Conservation (phyloP, 2,329 filamentous ascomycete genomes). For the Aureobasidium pullulans region DNA sequence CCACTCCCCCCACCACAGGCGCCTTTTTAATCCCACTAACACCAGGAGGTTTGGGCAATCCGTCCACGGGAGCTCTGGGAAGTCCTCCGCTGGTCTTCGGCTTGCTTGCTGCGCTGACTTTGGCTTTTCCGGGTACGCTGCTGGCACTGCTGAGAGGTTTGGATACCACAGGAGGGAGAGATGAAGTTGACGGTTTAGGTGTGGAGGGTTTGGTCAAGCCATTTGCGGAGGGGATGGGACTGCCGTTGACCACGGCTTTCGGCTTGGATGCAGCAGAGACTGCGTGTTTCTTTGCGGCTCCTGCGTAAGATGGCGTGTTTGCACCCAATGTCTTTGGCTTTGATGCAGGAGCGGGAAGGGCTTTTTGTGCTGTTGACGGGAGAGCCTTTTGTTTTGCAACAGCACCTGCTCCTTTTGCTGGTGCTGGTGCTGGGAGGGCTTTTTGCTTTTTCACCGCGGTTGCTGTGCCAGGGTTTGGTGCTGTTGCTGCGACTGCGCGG, state of each 20-base stretch:
- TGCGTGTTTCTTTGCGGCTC: not conserved
- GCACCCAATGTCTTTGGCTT: conserved; percentile 15
- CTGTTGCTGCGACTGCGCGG: conserved; percentile 24
- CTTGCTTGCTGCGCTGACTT: conserved; percentile 18
- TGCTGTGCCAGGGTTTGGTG: conserved; percentile 23
- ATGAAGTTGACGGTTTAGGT: not conserved
- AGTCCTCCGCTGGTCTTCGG: conserved; percentile 12
- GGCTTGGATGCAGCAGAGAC: not conserved
- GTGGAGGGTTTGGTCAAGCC: not conserved
- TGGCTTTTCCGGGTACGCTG: conserved; percentile 14
- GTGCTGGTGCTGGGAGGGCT: conserved; percentile 13
- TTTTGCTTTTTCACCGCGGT: conserved; percentile 15
- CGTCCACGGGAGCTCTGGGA: conserved; percentile 5
- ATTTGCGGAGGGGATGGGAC: not conserved
- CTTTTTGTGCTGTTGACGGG: conserved; percentile 12
- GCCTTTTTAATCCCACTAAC: conserved; percentile 1
- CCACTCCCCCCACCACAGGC: not conserved
- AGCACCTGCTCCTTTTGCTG: conserved; percentile 12
- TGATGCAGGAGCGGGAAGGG: conserved; percentile 17
- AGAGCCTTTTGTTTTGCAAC: conserved; percentile 9
- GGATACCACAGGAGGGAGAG: not conserved
- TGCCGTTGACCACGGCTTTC: not conserved
- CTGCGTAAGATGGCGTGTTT: conserved; percentile 2
- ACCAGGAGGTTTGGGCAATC: conserved; percentile 3
- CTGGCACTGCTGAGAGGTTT: not conserved